phyloP scores from a whole-genome alignment of 352 stramenopile genomes.

The Phytophthora meadii region DNA sequence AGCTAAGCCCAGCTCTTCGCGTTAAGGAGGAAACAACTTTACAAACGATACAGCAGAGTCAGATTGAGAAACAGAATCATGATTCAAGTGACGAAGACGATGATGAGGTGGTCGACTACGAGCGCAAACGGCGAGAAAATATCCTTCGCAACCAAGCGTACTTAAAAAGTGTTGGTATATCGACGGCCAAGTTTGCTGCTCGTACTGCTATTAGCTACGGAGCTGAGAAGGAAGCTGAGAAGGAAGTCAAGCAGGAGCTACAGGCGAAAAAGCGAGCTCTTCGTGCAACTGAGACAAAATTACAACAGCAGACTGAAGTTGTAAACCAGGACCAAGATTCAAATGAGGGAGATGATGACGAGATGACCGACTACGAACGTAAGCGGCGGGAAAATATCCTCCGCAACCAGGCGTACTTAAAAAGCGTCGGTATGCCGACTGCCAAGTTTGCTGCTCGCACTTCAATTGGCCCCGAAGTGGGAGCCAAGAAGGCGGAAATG shows the following conservation, averaged over 20 bases:
- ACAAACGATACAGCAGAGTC: not conserved
- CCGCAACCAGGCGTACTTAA: slow-evolving; percentile 77
- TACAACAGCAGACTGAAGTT: not conserved
- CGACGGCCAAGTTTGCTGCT: slow-evolving; percentile 62
- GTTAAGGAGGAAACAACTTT: not conserved
- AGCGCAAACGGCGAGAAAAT: not conserved
- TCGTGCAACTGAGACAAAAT: not conserved
- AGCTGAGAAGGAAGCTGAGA: not conserved
- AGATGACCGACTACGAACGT: slow-evolving; percentile 69
- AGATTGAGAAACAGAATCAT: too few relatives aligned
- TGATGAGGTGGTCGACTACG: not conserved
- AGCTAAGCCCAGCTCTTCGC: not conserved
- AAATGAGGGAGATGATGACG: not conserved
- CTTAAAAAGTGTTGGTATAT: slow-evolving; percentile 54
- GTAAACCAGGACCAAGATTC: not conserved
- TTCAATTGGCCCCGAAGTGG: slow-evolving; percentile 21
- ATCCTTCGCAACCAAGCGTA: slow-evolving; percentile 54
- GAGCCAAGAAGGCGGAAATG: slow-evolving; percentile 1
- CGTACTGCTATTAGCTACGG: not conserved
- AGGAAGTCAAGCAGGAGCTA: not conserved
- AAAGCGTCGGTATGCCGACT: slow-evolving; percentile 65
- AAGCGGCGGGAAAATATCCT: slow-evolving; percentile 77
- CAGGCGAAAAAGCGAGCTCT: not conserved
- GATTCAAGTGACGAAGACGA: not conserved
- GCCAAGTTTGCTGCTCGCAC: slow-evolving; percentile 66